Percentiles rank a stretch among this genome's conserved stretches.
Conservation (phyloP, 306 rosid genomes). For the Inga oerstediana region DNA sequence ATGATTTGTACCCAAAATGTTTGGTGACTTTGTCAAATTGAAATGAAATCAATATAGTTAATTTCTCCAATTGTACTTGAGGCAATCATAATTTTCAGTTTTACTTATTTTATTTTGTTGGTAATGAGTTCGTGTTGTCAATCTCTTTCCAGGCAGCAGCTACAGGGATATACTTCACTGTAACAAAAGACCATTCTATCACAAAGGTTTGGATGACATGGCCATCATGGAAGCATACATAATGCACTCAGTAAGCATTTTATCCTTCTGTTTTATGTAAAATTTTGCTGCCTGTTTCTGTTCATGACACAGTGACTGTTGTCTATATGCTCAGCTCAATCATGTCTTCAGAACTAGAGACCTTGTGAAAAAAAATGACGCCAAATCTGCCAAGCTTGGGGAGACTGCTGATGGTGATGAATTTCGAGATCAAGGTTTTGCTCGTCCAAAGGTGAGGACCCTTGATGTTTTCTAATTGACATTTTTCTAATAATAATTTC, state of each 20-base stretch:
- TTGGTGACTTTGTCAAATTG: background rate
- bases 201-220: constrained; percentile 69
- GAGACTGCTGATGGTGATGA: constrained; percentile 51
- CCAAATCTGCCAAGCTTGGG: constrained; percentile 56
- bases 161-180: constrained; percentile 76
- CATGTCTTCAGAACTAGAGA: constrained; percentile 83
- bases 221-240: constrained; percentile 78
- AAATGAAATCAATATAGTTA: background rate
- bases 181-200: constrained; percentile 90
- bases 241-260: constrained; percentile 76
- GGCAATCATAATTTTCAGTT: constrained; percentile 12
- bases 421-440: constrained; percentile 89
- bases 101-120: constrained; percentile 12
- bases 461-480: constrained; percentile 21
- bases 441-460: constrained; percentile 89
- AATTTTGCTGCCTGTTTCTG: constrained; percentile 1
- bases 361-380: constrained; percentile 68
- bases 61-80: background rate
- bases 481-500: background rate
- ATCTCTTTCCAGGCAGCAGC: constrained; percentile 67
- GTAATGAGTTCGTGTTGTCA: constrained; percentile 32
- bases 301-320: constrained; percentile 31
- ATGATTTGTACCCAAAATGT: background rate
- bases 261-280: constrained; percentile 27
- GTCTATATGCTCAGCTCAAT: constrained; percentile 69